Base-by-base conservation (phyloP, 805 yeast genomes). In the Saturnispora saitoi region DNA sequence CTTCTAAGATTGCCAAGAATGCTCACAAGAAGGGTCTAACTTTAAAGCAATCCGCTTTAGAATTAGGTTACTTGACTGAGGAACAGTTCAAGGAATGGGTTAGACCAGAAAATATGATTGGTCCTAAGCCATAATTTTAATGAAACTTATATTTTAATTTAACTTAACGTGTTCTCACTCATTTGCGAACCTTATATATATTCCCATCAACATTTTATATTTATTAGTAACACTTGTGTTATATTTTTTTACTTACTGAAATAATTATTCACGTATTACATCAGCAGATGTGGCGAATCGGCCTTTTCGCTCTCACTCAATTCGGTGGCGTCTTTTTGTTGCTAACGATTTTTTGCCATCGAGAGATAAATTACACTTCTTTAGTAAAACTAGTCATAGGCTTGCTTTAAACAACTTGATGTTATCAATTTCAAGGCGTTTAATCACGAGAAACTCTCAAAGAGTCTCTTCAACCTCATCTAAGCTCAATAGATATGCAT, bases 1-100 rank as follows among this genome's bases (percentile, higher is more conserved):
- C 99, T 51, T 88, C 97, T 51, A 90, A 91, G 80, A 91, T 89
- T 48, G 99, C 99, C 59, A 93, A 93, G 78, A 87, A 93, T 67
- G 99, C 99, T 44, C 98, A 93, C 80, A 85, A 90, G 75, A 89
- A 93, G 77, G 96, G 97, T 26, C 76, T 91, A 61, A 93, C 99
- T 42, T 79, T 93, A 71, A 93, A 93, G 74, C 86, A 89, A 70
- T 81, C 95, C 54, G 96, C 97, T 53, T 73, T 93, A 59, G 95
- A 93, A 72, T 80, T 93, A 61, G 88, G 87, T 53, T 91, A 83
- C 47, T 76, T 93, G 64, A 75, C 81, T 51, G 81, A 79, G 57
- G 84, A 81, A 67, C 96, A 93, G 72, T 93, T 93, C 60, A 95
- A 90, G 68, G 77, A 88, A 70, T 91, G 95, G 95, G 99, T 93